Base-by-base conservation (phyloP, 257 asterid species). In the Nicotiana noctiflora region DNA sequence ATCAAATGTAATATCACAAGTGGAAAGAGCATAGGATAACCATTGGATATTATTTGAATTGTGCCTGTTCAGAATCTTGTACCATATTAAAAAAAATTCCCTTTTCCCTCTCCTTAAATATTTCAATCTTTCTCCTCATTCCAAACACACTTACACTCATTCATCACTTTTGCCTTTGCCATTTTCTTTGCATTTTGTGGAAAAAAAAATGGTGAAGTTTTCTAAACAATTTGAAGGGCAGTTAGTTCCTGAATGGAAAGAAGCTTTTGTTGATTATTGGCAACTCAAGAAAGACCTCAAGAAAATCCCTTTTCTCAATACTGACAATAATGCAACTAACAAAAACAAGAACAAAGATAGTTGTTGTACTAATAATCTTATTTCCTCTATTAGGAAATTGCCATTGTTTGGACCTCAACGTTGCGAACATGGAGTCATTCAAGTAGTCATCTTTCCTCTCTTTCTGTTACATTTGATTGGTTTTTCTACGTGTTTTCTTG, bases 221-320 rank as follows among this genome's bases (percentile, higher is more conserved):
- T 84, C 92, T 31, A 95, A 92, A 88, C 98, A 95, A 81, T 95
- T 92, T 77, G 99, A 95, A 84, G 98, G 91, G 1, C 98, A 92
- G 68, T 80, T 95, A 65, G 89, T 95, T 62, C 97, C 98, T 1
- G 99, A 95, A 87, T 95, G 99, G 99, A 95, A 92, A 81, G 99
- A 95, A 61, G 99, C 98, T 37, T 95, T 93, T 67, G 97, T 95
- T 19, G 99, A 95, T 79, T 95, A 95, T 78, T 87, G 91, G 87
- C 90, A 88, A 81, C 93, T 95, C 64, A 95, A 95, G 83, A 90
- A 87, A 81, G 93, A 93, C 18, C 84, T 95, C 85, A 93, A 95
- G 90, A 91, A 92, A 87, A 87, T 92, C 67, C 88, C 87, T 55
- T 83, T 84, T 70, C 83, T 86, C 76, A 83, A 82, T 64, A 81